Base-by-base conservation (phyloP, 805 yeast species). In the Cyberlindnera americana region DNA sequence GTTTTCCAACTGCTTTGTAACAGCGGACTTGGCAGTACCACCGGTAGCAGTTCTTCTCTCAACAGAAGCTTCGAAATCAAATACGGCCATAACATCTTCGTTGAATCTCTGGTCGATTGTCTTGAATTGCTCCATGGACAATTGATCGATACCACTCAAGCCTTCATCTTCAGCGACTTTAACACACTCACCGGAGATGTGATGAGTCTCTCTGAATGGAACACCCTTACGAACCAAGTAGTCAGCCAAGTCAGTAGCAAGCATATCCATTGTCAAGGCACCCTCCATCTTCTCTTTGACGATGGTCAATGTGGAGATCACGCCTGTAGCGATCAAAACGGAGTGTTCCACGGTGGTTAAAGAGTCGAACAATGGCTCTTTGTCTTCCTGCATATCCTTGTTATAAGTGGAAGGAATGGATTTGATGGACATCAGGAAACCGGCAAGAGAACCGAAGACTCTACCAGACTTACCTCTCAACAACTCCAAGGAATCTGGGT, bases 201-300 rank as follows among this genome's bases (percentile, higher is more conserved):
- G 98, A 68, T 93, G 99, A 1, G 99, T 93, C 67, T 93, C 98
- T 72, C 99, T 87, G 70, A 93, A 93, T 41, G 99, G 99, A 50
- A 93, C 99, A 45, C 99, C 99, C 64, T 83, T 90, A 69, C 96
- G 83, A 37, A 93, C 99, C 50, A 93, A 73, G 64, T 93, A 93
- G 64, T 93, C 99, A 29, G 99, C 99, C 53, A 93, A 75, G 62
- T 93, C 99, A 23, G 99, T 93, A 16, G 99, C 99, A 54, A 93
- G 76, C 99, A 93, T 93, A 66, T 93, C 99, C 95, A 91, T 91
- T 21, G 98, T 90, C 55, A 93, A 75, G 0, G 98, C 91, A 31
- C 74, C 79, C 53, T 72, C 75, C 99, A 93, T 93, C 52, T 73
- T 80, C 38, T 76, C 83, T 48, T 75, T 72, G 53, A 84, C 73